Conservation (phyloP, 768 basidiomycete species). For the Boletus patriciae region DNA sequence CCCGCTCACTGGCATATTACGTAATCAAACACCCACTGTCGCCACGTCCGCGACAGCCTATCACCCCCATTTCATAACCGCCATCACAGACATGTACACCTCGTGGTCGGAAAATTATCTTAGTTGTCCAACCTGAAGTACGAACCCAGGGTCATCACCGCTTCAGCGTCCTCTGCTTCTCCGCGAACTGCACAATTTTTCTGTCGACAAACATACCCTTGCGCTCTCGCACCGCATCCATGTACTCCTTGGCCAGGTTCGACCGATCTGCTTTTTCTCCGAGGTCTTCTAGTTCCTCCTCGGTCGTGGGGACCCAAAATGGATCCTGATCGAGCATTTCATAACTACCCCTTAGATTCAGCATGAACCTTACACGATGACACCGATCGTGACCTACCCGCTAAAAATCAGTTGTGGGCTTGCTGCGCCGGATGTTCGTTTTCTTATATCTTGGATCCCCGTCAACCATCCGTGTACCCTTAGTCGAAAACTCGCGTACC, state of each 20-base stretch:
- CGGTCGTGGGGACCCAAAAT: constrained; percentile 97
- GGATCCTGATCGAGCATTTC: constrained; percentile 93
- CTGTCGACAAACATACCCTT: constrained; percentile 96
- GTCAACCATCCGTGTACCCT: constrained; percentile 8
- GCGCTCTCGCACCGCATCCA: constrained; percentile 86
- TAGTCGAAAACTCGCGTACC: constrained; percentile 47
- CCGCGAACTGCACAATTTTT: constrained; percentile 93
- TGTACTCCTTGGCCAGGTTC: constrained; percentile 91
- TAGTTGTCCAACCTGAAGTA: neutral
- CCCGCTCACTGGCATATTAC: constrained; percentile 19
- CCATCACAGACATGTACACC: neutral
- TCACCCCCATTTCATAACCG: constrained; percentile 14
- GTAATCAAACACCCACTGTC: constrained; percentile 20
- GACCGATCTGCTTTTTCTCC: constrained; percentile 93
- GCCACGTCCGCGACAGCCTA: constrained; percentile 5
- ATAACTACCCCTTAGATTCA: constrained; percentile 53
- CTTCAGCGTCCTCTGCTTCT: constrained; percentile 92
- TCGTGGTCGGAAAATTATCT: neutral
- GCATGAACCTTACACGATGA: neutral
- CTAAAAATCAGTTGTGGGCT: constrained; percentile 97
- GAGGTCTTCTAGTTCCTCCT: constrained; percentile 94
- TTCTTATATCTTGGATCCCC: constrained; percentile 76
- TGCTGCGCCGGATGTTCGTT: constrained; percentile 93
- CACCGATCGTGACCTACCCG: constrained; percentile 54
- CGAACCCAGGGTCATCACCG: constrained; percentile 36